Base-by-base conservation (phyloP, 2,329 filamentous ascomycete genomes). In the Arachnomyces sp. region DNA sequence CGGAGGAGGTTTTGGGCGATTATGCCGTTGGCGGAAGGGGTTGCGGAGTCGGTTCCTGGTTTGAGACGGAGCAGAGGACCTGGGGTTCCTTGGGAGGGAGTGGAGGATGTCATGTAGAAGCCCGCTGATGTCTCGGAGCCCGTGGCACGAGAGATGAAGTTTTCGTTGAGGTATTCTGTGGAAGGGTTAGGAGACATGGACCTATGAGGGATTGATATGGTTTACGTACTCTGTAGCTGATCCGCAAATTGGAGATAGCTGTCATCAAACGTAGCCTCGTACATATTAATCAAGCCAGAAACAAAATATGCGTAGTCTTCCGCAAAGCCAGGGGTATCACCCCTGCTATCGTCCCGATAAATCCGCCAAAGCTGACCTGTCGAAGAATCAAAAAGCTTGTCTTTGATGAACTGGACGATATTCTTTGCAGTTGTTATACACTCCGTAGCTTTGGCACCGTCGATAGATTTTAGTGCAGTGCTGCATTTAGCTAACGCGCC, bases 261-360 rank as follows among this genome's bases (percentile, higher is more conserved):
- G 48, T 83, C 80, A 42, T 95, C 80, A 46, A 83, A 82, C 0
- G 86, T 95, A 1, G 82, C 77, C 59, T 90, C 82, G 57, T 93
- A 93, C 18, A 96, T 74, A 50, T 89, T 82, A 42, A 96, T 68
- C 1, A 95, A 70, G 0, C 88, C 90, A 36, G 82, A 78, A 36
- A 88, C 84, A 31, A 96, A 61, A 60, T 90, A 95, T 2, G 90
- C 87, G 57, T 96, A 96, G 65, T 98, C 92, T 52, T 96, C 92
- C 1, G 90, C 86, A 61, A 96, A 94, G 0, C 78, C 89, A 30
- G 73, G 71, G 0, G 78, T 80, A 13, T 78, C 71, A 18, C 82
- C 80, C 7, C 78, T 71, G 2, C 77, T 68, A 12, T 63, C 76
- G 45, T 81, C 77, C 21, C 79, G 78, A 63, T 83, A 93, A 31